Evolutionary conservation across 371 early-diverging fungal genomes (phyloP).

Genomic region (Syncephalastrum racemosum): DNA sequence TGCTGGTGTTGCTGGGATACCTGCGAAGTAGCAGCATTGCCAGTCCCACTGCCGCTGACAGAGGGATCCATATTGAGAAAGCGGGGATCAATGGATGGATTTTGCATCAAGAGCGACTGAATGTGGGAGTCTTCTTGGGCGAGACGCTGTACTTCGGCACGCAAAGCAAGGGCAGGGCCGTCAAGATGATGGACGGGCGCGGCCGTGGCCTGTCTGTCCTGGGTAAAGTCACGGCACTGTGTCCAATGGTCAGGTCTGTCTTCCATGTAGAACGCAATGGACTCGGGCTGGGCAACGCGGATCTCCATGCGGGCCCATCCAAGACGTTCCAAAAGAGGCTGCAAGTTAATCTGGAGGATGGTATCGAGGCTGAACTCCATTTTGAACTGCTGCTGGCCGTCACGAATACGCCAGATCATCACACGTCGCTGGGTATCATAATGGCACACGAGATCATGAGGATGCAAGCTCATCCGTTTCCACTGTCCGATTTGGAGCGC

Average conservation of each 20-base stretch:
- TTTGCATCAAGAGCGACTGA: conserved; percentile 10
- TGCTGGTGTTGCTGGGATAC: conserved; percentile 7
- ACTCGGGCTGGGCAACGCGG: conserved; percentile 24
- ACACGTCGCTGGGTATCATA: conserved; percentile 52
- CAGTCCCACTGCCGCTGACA: not conserved
- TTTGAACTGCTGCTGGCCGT: conserved; percentile 66
- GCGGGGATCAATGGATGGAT: conserved; percentile 49
- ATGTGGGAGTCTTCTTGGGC: conserved; percentile 14
- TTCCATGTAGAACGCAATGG: conserved; percentile 64
- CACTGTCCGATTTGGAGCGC: conserved; percentile 76
- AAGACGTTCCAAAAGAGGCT: conserved; percentile 26
- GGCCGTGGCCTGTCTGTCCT: conserved; percentile 62
- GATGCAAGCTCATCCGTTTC: conserved; percentile 64
- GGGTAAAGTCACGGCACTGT: conserved; percentile 78
- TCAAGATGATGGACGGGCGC: conserved; percentile 33
- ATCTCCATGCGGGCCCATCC: conserved; percentile 40
- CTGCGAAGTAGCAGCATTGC: not conserved
- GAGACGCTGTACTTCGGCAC: conserved; percentile 34
- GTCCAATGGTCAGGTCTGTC: conserved; percentile 45
- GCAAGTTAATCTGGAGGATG: conserved; percentile 53
- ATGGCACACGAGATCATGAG: conserved; percentile 59
- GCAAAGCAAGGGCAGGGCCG: conserved; percentile 37
- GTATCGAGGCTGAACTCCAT: conserved; percentile 64
- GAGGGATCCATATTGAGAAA: conserved; percentile 2
- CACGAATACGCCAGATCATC: conserved; percentile 70